These are phyloP conservation scores for Phialemoniopsis sp. DNA, from an alignment of 2,329 filamentous ascomycete genomes.

Conservation along the genomic window DNA sequence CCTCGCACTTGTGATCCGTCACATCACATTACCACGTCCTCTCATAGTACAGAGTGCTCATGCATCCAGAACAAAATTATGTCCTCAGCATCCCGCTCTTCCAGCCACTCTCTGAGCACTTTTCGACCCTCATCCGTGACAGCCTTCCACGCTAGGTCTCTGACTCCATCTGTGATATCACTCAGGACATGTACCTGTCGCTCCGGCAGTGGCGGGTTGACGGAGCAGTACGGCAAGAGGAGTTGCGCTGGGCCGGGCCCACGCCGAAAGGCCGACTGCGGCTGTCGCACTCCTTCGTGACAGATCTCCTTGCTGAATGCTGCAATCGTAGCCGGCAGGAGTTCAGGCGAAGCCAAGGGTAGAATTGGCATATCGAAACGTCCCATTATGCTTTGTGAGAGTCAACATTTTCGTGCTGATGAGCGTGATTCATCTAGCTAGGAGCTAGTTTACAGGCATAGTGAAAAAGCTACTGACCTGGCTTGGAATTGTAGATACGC, in stretches of 20 bases:
- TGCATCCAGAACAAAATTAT: constrained; percentile 10
- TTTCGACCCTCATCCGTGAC: too few species aligned
- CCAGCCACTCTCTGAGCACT: not conserved
- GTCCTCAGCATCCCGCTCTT: not conserved
- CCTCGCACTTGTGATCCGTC: not conserved
- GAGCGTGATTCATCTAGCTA: too few species aligned
- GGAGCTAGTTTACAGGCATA: too few species aligned
- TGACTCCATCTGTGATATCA: too few species aligned
- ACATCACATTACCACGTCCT: not conserved
- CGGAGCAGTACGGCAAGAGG: constrained; percentile 26
- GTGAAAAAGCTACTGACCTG: not conserved
- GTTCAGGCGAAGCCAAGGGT: constrained; percentile 29
- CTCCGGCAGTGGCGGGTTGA: constrained; percentile 1
- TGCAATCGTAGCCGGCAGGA: constrained; percentile 31
- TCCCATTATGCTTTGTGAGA: not conserved
- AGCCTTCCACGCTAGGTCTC: too few species aligned
- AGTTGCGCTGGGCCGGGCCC: constrained; percentile 6
- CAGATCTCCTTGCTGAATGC: constrained; percentile 26
- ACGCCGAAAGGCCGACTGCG: not conserved
- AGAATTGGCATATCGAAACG: constrained; percentile 31
- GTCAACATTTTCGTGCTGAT: too few species aligned
- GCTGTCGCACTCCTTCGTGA: not conserved
- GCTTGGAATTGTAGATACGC: constrained; percentile 35
- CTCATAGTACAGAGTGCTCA: constrained; percentile 5
- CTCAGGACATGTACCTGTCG: not conserved